Evolutionary conservation across 345 rosid species (phyloP).

Genomic region (Microcos paniculata): DNA sequence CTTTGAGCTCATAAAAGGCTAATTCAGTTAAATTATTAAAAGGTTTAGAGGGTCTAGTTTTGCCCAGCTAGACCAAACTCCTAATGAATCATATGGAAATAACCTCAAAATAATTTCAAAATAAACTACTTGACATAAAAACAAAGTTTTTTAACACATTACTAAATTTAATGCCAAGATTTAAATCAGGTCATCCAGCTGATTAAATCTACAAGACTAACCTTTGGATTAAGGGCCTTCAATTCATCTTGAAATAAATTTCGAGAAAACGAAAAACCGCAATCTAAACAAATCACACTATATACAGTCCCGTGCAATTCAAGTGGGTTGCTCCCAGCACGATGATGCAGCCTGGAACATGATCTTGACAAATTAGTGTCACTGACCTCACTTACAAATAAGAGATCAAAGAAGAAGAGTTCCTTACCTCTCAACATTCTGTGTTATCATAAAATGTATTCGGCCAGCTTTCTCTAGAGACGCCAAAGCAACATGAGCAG

Average conservation of each 20-base stretch:
- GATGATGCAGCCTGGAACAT: slow-evolving; percentile 71
- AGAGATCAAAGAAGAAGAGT: background rate
- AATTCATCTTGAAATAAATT: slow-evolving; percentile 72
- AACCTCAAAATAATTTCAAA: no score
- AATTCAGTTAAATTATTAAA: no score
- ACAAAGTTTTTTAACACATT: no score
- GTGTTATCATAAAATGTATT: slow-evolving; percentile 70
- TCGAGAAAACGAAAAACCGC: slow-evolving; percentile 61
- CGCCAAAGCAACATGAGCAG: slow-evolving; percentile 79
- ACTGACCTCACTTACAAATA: slow-evolving; percentile 1
- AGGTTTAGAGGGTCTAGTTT: no score
- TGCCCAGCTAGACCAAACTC: no score
- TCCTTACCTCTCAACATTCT: slow-evolving; percentile 82
- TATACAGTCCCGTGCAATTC: slow-evolving; percentile 91
- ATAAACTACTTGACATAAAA: no score
- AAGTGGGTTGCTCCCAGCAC: slow-evolving; percentile 85
- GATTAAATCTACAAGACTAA: slow-evolving; percentile 23
- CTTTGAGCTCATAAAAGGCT: no score
- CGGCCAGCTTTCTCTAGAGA: slow-evolving; percentile 77
- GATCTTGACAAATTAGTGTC: slow-evolving; percentile 14
- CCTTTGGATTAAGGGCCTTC: slow-evolving; percentile 86
- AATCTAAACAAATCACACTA: slow-evolving; percentile 70
- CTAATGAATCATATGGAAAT: no score
- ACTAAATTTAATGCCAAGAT: background rate
- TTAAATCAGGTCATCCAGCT: background rate